A percentile compares a stretch with the other conserved stretches of the same genome.
Conservation (phyloP, 352 stramenopile genomes). For the Phytophthora pistaciae region DNA sequence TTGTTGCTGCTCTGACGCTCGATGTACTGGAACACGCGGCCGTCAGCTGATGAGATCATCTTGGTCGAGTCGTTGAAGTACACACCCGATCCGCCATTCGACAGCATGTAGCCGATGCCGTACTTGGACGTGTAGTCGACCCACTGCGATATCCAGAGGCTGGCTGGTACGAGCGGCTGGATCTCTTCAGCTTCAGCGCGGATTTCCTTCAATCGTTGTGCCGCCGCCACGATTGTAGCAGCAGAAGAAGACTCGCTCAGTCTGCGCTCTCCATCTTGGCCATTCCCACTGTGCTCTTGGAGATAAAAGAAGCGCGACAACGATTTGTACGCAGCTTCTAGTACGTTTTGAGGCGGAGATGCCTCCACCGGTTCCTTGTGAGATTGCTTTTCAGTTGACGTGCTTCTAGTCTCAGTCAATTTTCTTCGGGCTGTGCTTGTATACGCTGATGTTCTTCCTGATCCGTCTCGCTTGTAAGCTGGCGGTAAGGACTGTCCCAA, state of each 20-base stretch:
- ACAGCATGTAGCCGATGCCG: constrained; percentile 98
- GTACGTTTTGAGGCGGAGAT: constrained; percentile 34
- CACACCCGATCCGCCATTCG: constrained; percentile 94
- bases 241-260: constrained; percentile 71
- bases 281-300: constrained; percentile 51
- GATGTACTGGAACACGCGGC: constrained; percentile 95
- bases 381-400: constrained; percentile 6
- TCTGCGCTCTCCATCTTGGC: constrained; percentile 44
- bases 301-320: constrained; percentile 76
- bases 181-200: constrained; percentile 57
- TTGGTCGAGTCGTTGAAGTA: constrained; percentile 99
- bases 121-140: constrained; percentile 99
- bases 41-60: constrained; percentile 92
- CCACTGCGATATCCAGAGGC: constrained; percentile 96
- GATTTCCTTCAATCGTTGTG: constrained; percentile 74
- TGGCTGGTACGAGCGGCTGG: constrained; percentile 43
- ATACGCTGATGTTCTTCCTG: constrained; percentile 10
- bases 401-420: constrained; percentile 12
- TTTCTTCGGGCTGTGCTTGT: constrained; percentile 19
- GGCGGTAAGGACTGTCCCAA: constrained; percentile 29
- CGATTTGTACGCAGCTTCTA: constrained; percentile 65
- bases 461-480: constrained; percentile 28
- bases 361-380: constrained; percentile 11
- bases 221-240: constrained; percentile 62
- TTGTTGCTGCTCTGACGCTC: constrained; percentile 81